Base-by-base conservation (phyloP, 2,329 filamentous ascomycete species). In the Diaporthe velutina region DNA sequence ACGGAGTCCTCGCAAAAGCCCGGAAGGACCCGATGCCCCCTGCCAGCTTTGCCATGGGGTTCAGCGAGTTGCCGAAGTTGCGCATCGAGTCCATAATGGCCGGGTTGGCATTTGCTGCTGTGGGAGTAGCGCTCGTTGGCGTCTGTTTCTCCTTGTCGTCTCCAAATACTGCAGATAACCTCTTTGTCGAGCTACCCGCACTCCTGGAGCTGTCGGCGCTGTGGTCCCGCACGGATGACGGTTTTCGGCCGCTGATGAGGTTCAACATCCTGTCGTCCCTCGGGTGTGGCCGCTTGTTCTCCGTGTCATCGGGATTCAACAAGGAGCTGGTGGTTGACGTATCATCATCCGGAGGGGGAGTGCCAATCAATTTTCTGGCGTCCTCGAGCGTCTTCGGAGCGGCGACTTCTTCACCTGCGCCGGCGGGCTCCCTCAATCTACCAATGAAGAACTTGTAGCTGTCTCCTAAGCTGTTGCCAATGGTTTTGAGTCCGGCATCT, bases 381-480 rank as follows among this genome's bases (percentile, higher is more conserved):
- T 99, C 97, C 79, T 98, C 97, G 0, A 99, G 87, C 1, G 97
- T 99, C 80, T 95, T 96, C 1, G 97, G 97, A 0, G 98, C 88
- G 9, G 91, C 84, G 3, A 92, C 88, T 22, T 89, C 85, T 58
- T 84, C 83, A 30, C 85, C 83, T 8, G 84, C 83, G 38, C 84
- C 83, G 2, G 83, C 81, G 17, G 80, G 78, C 79, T 84, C 79
- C 76, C 94, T 95, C 28, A 98, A 88, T 78, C 95, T 94, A 22
- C 96, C 96, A 72, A 99, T 91, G 33, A 99, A 86, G 82, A 98
- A 98, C 75, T 95, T 97, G 85, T 98, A 97, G 81, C 95, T 98
- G 80, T 95, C 95, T 75, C 96, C 96, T 5, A 98, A 87, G 64
- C 95, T 97, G 80, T 90, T 96, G 76, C 96, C 94, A 78, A 99